phyloP scores from a whole-genome alignment of 176 grass and related monocot species.

The Puccinellia tenuiflora region DNA sequence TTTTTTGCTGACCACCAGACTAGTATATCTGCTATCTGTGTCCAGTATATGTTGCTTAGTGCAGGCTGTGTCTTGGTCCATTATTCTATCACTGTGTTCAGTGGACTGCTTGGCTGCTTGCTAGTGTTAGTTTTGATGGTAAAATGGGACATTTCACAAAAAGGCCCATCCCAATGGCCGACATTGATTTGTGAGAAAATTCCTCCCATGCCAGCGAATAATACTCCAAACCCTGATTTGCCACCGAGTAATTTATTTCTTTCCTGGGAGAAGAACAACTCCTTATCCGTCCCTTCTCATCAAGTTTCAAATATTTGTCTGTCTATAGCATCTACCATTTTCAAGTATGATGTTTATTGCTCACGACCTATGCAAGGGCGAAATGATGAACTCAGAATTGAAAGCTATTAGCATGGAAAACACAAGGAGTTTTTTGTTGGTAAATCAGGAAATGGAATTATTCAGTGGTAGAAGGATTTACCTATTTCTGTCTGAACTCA shows the following conservation, averaged over 20 bases:
- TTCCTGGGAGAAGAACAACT: background rate
- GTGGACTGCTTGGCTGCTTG: background rate
- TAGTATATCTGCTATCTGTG: background rate
- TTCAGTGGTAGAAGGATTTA: background rate
- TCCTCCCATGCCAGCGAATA: background rate
- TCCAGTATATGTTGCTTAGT: background rate
- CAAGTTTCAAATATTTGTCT: background rate
- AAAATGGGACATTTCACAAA: background rate
- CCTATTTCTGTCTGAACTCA: background rate
- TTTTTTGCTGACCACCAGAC: too few species aligned
- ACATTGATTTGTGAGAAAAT: background rate
- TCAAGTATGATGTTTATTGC: too few species aligned
- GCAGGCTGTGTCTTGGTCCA: background rate
- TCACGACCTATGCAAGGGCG: too few species aligned
- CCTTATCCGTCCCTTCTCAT: background rate
- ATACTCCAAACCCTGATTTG: background rate
- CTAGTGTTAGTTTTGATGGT: background rate
- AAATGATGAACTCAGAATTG: too few species aligned
- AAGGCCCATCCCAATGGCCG: background rate
- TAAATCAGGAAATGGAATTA: background rate
- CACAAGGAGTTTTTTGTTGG: background rate
- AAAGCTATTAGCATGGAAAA: background rate
- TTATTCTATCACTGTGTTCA: background rate
- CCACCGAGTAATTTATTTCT: background rate
- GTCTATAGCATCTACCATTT: background rate